phyloP scores from a whole-genome alignment of 768 basidiomycete genomes.

The Russula sp. region DNA sequence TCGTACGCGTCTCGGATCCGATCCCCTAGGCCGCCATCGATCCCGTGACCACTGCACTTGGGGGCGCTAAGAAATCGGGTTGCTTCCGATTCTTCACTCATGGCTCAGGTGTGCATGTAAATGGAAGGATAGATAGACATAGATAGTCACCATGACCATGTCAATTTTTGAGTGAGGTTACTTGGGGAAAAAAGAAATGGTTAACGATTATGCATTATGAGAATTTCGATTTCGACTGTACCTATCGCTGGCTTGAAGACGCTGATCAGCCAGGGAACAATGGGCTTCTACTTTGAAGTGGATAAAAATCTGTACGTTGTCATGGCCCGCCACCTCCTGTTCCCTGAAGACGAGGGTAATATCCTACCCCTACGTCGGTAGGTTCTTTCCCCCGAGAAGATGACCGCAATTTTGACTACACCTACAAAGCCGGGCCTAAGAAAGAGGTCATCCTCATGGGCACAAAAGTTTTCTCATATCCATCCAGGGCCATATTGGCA shows the following conservation, averaged over 20 bases:
- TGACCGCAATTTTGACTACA: neutral
- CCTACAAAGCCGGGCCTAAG: neutral
- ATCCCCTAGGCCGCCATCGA: constrained; percentile 33
- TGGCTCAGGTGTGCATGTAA: too few species aligned
- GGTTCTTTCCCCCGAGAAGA: neutral
- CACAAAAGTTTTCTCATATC: neutral
- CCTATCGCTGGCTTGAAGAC: constrained; percentile 24
- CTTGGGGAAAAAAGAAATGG: too few species aligned
- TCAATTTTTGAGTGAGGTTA: too few species aligned
- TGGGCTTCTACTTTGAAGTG: constrained; percentile 32
- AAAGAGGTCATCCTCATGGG: neutral
- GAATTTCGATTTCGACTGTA: too few species aligned
- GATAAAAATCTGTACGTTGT: constrained; percentile 30
- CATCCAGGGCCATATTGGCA: neutral
- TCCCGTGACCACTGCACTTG: constrained; percentile 31
- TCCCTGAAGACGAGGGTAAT: neutral
- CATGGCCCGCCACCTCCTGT: constrained; percentile 29
- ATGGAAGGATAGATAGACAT: too few species aligned
- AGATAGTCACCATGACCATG: too few species aligned
- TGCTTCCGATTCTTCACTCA: too few species aligned
- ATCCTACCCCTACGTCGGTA: neutral
- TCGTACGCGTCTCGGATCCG: constrained; percentile 20
- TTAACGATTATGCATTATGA: too few species aligned
- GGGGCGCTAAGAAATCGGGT: too few species aligned
- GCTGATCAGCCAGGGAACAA: constrained; percentile 30